These are phyloP conservation scores for peach (Prunus persica) DNA, from an alignment of 306 rosid species.

Conservation along the genomic window DNA sequence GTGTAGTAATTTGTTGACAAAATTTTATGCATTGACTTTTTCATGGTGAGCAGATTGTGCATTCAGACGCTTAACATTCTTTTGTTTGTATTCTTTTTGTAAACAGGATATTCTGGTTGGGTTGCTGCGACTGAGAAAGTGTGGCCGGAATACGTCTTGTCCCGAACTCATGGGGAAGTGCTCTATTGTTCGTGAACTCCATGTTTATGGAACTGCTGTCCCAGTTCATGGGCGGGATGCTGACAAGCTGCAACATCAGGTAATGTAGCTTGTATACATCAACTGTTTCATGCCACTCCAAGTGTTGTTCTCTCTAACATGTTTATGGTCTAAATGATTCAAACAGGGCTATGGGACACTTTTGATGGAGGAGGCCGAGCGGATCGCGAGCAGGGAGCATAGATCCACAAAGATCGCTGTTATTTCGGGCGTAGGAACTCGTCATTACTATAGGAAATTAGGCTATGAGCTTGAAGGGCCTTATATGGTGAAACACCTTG, in stretches of 20 bases:
- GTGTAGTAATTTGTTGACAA: background rate
- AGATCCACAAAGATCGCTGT: constrained; percentile 80
- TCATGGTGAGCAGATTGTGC: background rate
- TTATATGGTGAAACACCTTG: constrained; percentile 85
- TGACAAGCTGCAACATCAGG: constrained; percentile 97
- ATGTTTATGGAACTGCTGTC: constrained; percentile 97
- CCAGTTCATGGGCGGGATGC: constrained; percentile 97
- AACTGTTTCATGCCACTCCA: background rate
- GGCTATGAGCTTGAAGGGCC: constrained; percentile 98
- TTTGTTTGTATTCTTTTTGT: constrained; percentile 9
- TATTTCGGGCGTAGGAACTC: constrained; percentile 96
- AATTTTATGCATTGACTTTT: background rate
- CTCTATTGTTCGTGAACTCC: constrained; percentile 93
- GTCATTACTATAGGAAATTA: constrained; percentile 85
- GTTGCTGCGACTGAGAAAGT: constrained; percentile 77
- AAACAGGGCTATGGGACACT: constrained; percentile 94
- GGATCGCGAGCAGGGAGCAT: constrained; percentile 72
- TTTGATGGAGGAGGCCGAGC: constrained; percentile 95
- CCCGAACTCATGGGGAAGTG: constrained; percentile 86
- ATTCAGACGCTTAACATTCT: constrained; percentile 19
- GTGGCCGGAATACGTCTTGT: constrained; percentile 76
- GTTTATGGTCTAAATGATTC: background rate
- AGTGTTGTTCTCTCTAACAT: background rate
- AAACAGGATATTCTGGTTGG: constrained; percentile 93
- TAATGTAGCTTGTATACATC: constrained; percentile 27